phyloP scores from a whole-genome alignment of 192 early-diverging fungal species.

The Funneliformis mosseae region DNA sequence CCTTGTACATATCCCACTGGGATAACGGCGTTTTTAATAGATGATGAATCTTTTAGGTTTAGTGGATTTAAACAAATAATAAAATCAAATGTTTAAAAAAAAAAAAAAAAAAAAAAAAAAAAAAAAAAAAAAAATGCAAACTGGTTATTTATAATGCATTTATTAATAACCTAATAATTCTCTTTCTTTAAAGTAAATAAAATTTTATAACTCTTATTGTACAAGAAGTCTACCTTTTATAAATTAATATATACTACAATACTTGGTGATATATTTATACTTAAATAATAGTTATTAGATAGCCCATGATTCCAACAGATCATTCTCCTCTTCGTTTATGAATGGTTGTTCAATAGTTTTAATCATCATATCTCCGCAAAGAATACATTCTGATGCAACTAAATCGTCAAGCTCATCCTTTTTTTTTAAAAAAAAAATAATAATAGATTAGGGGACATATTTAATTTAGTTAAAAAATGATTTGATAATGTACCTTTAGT shows the following conservation, averaged over 20 bases:
- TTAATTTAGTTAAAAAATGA: background rate
- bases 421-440: constrained; percentile 1
- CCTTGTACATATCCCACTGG: too few relatives aligned
- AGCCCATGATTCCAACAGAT: constrained; percentile 61
- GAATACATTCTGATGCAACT: constrained; percentile 75
- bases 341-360: constrained; percentile 84
- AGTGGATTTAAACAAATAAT: too few relatives aligned
- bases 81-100: too few relatives aligned
- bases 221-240: too few relatives aligned
- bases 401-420: constrained; percentile 51
- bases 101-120: too few relatives aligned
- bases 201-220: too few relatives aligned
- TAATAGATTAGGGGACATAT: background rate
- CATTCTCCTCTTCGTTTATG: constrained; percentile 58
- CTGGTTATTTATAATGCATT: too few relatives aligned
- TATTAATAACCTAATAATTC: too few relatives aligned
- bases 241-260: background rate
- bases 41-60: too few relatives aligned
- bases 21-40: too few relatives aligned
- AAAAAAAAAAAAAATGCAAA: too few relatives aligned
- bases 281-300: constrained; percentile 47
- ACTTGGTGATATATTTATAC: background rate
- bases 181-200: too few relatives aligned
- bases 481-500: constrained; percentile 35
- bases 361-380: constrained; percentile 98